These are phyloP conservation scores for Trichoderma parareesei DNA, from an alignment of 495 filamentous ascomycete genomes.

Conservation along the genomic window DNA sequence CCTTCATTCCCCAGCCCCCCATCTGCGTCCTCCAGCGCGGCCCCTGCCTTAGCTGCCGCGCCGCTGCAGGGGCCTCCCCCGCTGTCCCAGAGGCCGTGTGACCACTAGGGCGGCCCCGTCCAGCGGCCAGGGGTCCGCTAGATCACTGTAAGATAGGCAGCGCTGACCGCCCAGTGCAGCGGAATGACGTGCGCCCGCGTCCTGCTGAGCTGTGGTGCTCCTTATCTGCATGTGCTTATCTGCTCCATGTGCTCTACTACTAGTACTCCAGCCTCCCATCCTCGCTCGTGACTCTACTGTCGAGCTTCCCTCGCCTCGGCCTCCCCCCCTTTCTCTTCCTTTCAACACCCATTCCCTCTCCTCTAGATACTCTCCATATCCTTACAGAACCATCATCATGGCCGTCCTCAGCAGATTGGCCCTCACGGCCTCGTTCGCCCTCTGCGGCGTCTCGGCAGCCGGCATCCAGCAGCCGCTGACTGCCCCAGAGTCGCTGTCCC, in stretches of 20 bases:
- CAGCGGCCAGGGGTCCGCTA: neutral
- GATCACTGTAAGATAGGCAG: neutral
- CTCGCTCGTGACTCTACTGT: neutral
- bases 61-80: neutral
- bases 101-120: neutral
- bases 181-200: neutral
- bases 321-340: neutral
- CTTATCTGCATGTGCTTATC: neutral
- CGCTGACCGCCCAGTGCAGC: neutral
- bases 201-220: neutral
- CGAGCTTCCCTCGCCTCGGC: neutral
- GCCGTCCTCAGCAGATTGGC: slow-evolving; percentile 1
- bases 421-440: slow-evolving; percentile 4
- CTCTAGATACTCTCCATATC: neutral
- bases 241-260: neutral
- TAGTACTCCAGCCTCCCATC: neutral
- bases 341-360: neutral
- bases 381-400: neutral
- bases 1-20: too few species aligned
- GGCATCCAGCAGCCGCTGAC: neutral
- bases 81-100: neutral
- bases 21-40: neutral
- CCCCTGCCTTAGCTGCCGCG: slow-evolving; percentile 3
- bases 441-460: slow-evolving; percentile 2
- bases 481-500: neutral